Evolutionary conservation across 2,329 filamentous ascomycete genomes (phyloP), one percentile per base, ranked within the genome.

Genomic region (Rhynchosporium secalis): DNA sequence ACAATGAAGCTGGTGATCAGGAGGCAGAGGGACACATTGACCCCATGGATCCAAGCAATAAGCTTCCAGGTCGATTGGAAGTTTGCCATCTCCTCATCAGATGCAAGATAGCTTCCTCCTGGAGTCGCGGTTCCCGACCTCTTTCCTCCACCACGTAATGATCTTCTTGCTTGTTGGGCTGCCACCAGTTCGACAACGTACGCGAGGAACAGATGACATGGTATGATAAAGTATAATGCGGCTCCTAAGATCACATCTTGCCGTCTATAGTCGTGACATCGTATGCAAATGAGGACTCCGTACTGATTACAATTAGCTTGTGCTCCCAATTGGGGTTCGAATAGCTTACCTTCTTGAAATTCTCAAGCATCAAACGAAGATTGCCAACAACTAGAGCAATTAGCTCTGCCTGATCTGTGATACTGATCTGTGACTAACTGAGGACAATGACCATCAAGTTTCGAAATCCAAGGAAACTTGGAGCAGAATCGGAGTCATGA

Each of bases 391-490:
- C 91, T 92, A 69, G 52, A 36, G 64, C 59, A 2, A 51, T 48
- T 36, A 45, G 58, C 62, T 52, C 41, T 7, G 31, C 36, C 45
- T 20, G 15, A 31, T 28, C 38, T 52, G 12, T 49, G 26, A 43
- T 10, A 5, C 56, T 4, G 5, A 36, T 54, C 28, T 41, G 29
- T 7, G 47, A 70, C 83, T 66, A 82, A 95, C 91, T 86, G 65
- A 96, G 78, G 43, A 97, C 91, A 72, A 98, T 88, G 45, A 96
- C 90, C 91, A 97, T 96, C 66, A 99, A 83, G 74, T 99, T 99
- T 64, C 94, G 83, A 74, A 99, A 98, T 0, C 95, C 95, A 15
- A 96, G 78, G 73, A 97, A 98, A 75, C 91, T 96, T 28, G 93
- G 91, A 2, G 87, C 80, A 10, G 79, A 79, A 51, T 84, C 78